Evolutionary conservation across 345 rosid species (phyloP).

Genomic region (Arabis alpina): DNA sequence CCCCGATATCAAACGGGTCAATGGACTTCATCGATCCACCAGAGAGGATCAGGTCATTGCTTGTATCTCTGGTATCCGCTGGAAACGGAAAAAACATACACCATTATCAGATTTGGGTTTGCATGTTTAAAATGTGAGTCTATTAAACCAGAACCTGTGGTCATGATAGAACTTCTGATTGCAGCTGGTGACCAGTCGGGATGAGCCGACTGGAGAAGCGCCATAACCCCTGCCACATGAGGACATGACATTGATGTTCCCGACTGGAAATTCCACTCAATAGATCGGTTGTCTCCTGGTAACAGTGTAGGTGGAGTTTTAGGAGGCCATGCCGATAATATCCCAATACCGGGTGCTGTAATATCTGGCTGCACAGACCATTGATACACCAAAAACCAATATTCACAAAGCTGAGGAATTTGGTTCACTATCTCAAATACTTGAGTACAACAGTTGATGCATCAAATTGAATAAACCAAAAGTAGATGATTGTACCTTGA

Average conservation of each 20-base stretch:
- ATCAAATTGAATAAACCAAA: background rate
- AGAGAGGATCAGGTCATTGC: slow-evolving; percentile 28
- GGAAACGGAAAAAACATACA: background rate
- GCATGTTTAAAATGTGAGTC: background rate
- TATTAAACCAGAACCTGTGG: slow-evolving; percentile 52
- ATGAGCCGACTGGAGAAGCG: slow-evolving; percentile 66
- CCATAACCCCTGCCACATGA: slow-evolving; percentile 67
- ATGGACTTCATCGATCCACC: slow-evolving; percentile 39
- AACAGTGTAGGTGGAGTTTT: slow-evolving; percentile 51
- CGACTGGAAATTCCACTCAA: slow-evolving; percentile 65
- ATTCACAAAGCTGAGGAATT: slow-evolving; percentile 12
- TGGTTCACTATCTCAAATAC: background rate
- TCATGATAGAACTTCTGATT: slow-evolving; percentile 75
- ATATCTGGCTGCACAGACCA: slow-evolving; percentile 62
- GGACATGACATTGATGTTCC: slow-evolving; percentile 88
- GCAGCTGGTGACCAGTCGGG: slow-evolving; percentile 76
- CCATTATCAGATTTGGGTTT: background rate
- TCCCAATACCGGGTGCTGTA: slow-evolving; percentile 67
- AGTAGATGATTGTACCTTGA: slow-evolving; percentile 51
- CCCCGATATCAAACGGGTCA: slow-evolving; percentile 64
- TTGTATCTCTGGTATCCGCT: slow-evolving; percentile 33
- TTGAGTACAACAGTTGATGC: background rate
- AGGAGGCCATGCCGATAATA: slow-evolving; percentile 80
- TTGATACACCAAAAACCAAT: slow-evolving; percentile 13
- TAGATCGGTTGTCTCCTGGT: slow-evolving; percentile 40